phyloP scores from a whole-genome alignment of 352 stramenopile genomes.

The Stramenopiles sp. region DNA sequence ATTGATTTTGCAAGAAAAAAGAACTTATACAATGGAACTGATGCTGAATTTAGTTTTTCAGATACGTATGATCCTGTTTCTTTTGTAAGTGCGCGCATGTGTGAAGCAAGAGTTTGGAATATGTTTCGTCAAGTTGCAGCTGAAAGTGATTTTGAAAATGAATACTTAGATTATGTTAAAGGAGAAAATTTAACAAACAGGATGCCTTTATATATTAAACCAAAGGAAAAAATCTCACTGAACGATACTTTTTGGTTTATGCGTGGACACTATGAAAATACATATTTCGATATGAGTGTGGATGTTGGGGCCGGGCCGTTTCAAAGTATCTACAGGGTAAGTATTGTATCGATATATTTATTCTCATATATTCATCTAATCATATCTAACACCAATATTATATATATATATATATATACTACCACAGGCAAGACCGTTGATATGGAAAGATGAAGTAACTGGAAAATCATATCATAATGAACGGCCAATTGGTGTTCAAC shows the following conservation, averaged over 20 bases:
- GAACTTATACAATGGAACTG: conserved; percentile 24
- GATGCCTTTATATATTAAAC: conserved; percentile 35
- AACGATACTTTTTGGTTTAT: conserved; percentile 27
- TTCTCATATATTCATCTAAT: too few relatives aligned
- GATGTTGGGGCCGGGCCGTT: conserved; percentile 33
- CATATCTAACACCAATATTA: too few relatives aligned
- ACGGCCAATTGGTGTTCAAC: conserved; percentile 26
- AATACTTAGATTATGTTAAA: conserved; percentile 30
- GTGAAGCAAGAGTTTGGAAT: conserved; percentile 34
- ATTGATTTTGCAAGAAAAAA: conserved; percentile 31
- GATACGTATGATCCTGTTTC: conserved; percentile 31
- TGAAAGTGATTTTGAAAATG: conserved; percentile 18
- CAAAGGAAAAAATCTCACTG: conserved; percentile 21
- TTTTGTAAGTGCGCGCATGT: conserved; percentile 26
- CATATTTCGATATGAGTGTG: conserved; percentile 20
- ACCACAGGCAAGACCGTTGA: conserved; percentile 24
- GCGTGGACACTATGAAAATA: conserved; percentile 34
- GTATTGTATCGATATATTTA: too few relatives aligned
- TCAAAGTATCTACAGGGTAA: conserved; percentile 22
- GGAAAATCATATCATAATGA: conserved; percentile 46
- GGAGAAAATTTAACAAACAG: conserved; percentile 27
- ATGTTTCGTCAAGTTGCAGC: conserved; percentile 26
- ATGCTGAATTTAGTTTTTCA: conserved; percentile 30
- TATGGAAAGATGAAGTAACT: conserved; percentile 18
- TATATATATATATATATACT: too few relatives aligned